Evolutionary conservation across 1,284 basidiomycete genomes (phyloP).

Genomic region (Kwoniella shivajii): DNA sequence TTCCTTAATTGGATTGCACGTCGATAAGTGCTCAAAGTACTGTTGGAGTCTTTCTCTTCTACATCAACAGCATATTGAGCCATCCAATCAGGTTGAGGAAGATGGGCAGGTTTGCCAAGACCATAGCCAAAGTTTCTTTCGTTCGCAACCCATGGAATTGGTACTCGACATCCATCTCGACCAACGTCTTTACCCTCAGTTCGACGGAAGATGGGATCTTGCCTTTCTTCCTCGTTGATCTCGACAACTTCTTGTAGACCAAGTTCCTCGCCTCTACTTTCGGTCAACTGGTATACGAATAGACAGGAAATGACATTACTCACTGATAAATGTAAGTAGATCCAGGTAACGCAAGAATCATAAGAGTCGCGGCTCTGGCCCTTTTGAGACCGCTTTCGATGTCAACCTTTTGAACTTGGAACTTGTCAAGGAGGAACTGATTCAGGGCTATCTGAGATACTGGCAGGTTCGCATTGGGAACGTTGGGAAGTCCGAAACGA

Average conservation of each 20-base stretch:
- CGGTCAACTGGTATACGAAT: not conserved
- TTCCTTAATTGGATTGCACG: slow-evolving; percentile 30
- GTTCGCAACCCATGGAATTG: slow-evolving; percentile 33
- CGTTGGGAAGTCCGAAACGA: slow-evolving; percentile 34
- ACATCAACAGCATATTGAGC: slow-evolving; percentile 33
- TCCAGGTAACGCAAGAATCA: slow-evolving; percentile 46
- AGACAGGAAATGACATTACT: slow-evolving; percentile 4
- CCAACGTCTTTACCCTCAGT: slow-evolving; percentile 38
- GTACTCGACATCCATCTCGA: slow-evolving; percentile 47
- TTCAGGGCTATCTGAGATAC: not conserved
- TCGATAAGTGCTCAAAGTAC: slow-evolving; percentile 43
- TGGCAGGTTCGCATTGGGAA: slow-evolving; percentile 1
- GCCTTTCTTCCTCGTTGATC: slow-evolving; percentile 34
- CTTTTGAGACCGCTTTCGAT: slow-evolving; percentile 30
- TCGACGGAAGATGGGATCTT: slow-evolving; percentile 48
- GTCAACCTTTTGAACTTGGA: slow-evolving; percentile 20
- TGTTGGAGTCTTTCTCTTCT: slow-evolving; percentile 31
- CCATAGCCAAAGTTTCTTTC: slow-evolving; percentile 36
- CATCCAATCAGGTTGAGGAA: slow-evolving; percentile 39
- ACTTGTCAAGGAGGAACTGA: slow-evolving; percentile 25
- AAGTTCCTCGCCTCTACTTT: slow-evolving; percentile 43
- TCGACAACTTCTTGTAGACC: slow-evolving; percentile 45
- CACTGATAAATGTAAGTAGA: slow-evolving; percentile 48
- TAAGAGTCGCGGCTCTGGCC: slow-evolving; percentile 38
- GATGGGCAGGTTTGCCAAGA: slow-evolving; percentile 28